phyloP scores from a whole-genome alignment of 805 yeast genomes.

The Lipomyces spencermartinsiae region DNA sequence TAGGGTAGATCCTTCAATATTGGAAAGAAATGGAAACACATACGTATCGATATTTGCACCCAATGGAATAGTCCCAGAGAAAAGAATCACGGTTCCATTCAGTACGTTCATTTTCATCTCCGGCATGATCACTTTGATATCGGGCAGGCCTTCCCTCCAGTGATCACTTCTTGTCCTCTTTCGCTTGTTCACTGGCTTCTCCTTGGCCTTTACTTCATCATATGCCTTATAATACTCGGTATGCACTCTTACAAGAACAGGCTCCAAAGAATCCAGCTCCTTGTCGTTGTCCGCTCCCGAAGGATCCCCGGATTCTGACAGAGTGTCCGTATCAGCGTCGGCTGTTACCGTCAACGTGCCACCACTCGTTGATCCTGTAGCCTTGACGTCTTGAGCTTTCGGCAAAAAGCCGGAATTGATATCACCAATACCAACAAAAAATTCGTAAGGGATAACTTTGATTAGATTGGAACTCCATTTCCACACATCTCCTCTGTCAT shows the following conservation, averaged over 20 bases:
- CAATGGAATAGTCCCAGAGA: constrained; percentile 90
- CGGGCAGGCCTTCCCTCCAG: constrained; percentile 53
- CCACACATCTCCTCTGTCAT: constrained; percentile 99
- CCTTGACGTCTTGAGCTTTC: constrained; percentile 53
- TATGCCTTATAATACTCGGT: constrained; percentile 63
- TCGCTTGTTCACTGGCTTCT: constrained; percentile 23
- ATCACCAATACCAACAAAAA: constrained; percentile 96
- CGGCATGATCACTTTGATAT: constrained; percentile 74
- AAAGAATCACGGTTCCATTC: constrained; percentile 69
- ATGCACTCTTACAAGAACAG: constrained; percentile 70
- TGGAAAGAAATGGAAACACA: constrained; percentile 3
- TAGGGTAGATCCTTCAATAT: neutral
- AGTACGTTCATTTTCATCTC: constrained; percentile 73
- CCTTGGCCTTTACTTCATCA: constrained; percentile 7
- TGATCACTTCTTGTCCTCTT: constrained; percentile 28
- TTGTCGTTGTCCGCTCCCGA: constrained; percentile 79
- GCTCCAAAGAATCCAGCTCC: constrained; percentile 69
- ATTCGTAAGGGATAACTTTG: constrained; percentile 93
- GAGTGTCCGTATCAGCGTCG: constrained; percentile 2
- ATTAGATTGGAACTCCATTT: constrained; percentile 92
- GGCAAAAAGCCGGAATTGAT: constrained; percentile 93
- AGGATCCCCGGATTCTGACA: constrained; percentile 47
- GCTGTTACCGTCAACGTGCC: constrained; percentile 33
- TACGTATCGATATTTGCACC: constrained; percentile 66
- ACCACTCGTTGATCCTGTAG: constrained; percentile 17